Conservation (phyloP, 2,329 filamentous ascomycete genomes). For the Aureobasidium sp. region DNA sequence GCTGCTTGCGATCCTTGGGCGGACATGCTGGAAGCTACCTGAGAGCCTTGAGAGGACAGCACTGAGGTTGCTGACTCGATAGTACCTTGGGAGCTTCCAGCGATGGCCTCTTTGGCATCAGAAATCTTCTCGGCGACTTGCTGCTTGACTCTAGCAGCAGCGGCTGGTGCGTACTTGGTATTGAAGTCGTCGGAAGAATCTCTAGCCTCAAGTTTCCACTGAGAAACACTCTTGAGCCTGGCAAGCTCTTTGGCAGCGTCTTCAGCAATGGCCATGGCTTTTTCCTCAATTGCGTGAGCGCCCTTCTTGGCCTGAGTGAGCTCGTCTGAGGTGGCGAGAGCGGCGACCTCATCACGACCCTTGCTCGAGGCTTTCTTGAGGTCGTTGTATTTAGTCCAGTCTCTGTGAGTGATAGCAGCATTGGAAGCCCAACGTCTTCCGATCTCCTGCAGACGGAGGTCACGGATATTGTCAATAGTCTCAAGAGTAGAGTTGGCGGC, state of each 20-base stretch:
- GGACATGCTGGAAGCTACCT: conserved; percentile 20
- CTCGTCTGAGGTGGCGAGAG: conserved; percentile 65
- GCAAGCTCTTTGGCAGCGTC: conserved; percentile 70
- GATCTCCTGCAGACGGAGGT: conserved; percentile 80
- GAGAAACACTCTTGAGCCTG: conserved; percentile 71
- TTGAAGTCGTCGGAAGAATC: conserved; percentile 76
- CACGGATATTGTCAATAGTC: conserved; percentile 73
- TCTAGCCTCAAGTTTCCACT: conserved; percentile 69
- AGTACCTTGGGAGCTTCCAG: conserved; percentile 26
- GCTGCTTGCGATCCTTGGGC: background rate
- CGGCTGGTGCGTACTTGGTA: conserved; percentile 52
- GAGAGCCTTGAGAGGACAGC: conserved; percentile 25
- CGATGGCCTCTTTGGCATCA: conserved; percentile 26
- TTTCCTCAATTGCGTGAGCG: conserved; percentile 61
- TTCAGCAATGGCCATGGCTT: conserved; percentile 72
- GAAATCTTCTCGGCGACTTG: conserved; percentile 26
- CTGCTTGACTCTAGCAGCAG: conserved; percentile 39
- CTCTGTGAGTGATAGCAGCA: conserved; percentile 90
- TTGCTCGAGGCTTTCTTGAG: conserved; percentile 73
- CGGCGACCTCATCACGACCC: conserved; percentile 76
- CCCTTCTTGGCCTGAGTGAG: conserved; percentile 59
- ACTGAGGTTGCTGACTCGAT: conserved; percentile 28
- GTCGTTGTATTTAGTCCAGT: conserved; percentile 92
- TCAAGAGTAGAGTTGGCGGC: conserved; percentile 73
- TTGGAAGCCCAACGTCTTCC: conserved; percentile 94